Base-by-base conservation (phyloP, 1,284 basidiomycete genomes). In the Tilletia caries region DNA sequence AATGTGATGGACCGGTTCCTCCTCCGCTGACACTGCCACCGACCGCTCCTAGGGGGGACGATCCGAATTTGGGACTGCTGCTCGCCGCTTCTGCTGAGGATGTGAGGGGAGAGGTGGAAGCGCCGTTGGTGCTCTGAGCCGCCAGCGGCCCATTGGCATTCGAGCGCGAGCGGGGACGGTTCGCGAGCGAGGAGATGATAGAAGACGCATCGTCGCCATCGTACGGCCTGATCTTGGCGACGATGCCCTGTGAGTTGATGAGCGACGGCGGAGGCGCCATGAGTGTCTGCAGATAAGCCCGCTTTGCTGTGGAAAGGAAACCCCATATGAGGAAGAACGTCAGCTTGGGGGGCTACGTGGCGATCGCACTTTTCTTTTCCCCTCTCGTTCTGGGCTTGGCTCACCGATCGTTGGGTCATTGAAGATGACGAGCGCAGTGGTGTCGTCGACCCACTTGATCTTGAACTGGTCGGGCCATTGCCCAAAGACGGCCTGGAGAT, bases 371-470 rank as follows among this genome's bases (percentile, higher is more conserved):
- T 8, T 44, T 44, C 43, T n/a, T n/a, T n/a, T n/a, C n/a, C n/a
- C n/a, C n/a, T n/a, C n/a, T n/a, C n/a, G n/a, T n/a, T n/a, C n/a
- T n/a, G n/a, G n/a, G n/a, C n/a, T n/a, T n/a, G n/a, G 32, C 70
- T 46, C 70, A 87, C 86, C 86, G 29, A 84, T 80, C 37, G 80
- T 79, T 12, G 87, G 82, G 73, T 88, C 87, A 52, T 89, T 88
- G 83, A 99, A 99, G 73, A 99, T 94, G 80, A 98, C 91, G 80
- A 96, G 86, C 54, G 95, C 91, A 81, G 92, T 95, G 62, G 92
- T 94, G 84, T 99, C 95, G 84, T 99, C 93, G 77, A 90, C 89
- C 95, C 95, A 99, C 84, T 98, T 98, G 85, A 99, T 96, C 87
- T 94, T 93, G 87, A 96, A 97, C 62, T 90, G 87, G 71, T 86